Base-by-base conservation (phyloP, 768 basidiomycete genomes). In the Suillus subluteus region DNA sequence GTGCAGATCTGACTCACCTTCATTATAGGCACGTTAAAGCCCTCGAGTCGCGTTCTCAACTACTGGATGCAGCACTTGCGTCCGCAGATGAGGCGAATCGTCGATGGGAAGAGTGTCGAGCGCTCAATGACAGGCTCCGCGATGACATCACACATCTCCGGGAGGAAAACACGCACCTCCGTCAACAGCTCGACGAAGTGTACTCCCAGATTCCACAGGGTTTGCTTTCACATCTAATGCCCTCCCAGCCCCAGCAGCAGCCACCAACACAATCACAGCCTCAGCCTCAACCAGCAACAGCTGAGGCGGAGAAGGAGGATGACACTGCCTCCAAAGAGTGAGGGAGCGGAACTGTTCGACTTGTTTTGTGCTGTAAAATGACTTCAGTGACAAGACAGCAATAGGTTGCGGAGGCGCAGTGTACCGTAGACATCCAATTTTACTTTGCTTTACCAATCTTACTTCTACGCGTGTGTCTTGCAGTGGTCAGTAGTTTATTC, bases 21-120 rank as follows among this genome's bases (percentile, higher is more conserved):
- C 66, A 30, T 41, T 50, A 15, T 71, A 95, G 93, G 72, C 94
- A 94, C 70, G 92, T 95, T 71, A 95, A 95, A 76, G 87, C 90
- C 0, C 88, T 95, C 68, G 94, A 95, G 73, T 90, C 91, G 54
- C 89, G 94, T 32, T 94, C 94, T 0, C 90, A 91, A 72, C 84
- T 95, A 23, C 85, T 95, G 62, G 93, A 95, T 73, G 90, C 94
- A 18, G 94, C 94, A 1, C 86, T 95, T 12, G 90, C 91, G 2
- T 91, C 90, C 0, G 93, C 92, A 4, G 93, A 95, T 74, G 94
- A 94, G 74, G 94, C 94, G 12, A 94, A 94, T 73, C 84, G 92
- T 15, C 89, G 94, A 21, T 94, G 92, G 92, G 94, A 95, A 72
- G 94, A 95, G 69, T 95, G 93, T 69, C 88, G 94, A n/a, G 87